Evolutionary conservation across 352 stramenopile genomes (phyloP).

Genomic region (Globisporangium cystogenes): DNA sequence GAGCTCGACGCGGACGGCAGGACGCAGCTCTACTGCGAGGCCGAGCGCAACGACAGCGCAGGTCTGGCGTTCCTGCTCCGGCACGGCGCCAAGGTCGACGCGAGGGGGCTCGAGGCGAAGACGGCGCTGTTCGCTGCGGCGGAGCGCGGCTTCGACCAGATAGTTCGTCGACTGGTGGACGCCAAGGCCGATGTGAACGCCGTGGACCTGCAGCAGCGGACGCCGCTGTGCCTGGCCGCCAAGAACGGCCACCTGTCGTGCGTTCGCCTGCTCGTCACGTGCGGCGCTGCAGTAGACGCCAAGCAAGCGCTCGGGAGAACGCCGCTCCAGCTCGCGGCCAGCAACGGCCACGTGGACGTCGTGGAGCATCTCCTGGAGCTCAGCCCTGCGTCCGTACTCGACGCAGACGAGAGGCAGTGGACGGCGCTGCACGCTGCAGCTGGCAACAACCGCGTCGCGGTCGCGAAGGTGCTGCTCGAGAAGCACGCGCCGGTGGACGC

Average conservation of each 20-base stretch:
- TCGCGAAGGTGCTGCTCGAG: conserved; percentile 1
- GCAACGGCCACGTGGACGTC: conserved; percentile 3
- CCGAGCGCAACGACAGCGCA: not conserved
- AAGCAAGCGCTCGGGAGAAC: conserved; percentile 1
- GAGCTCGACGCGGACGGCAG: not conserved
- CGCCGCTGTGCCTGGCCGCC: conserved; percentile 1
- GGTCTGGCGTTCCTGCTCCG: not conserved
- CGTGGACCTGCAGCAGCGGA: not conserved
- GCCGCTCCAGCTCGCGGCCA: conserved; percentile 4
- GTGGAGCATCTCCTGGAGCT: conserved; percentile 2
- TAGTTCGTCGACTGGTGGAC: not conserved
- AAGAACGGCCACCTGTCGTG: conserved; percentile 3
- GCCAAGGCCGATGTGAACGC: not conserved
- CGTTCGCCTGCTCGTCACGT: not conserved
- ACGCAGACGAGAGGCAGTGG: conserved; percentile 3
- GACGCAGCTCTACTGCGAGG: not conserved
- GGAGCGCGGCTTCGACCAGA: not conserved
- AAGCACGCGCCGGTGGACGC: not conserved
- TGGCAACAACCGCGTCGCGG: not conserved
- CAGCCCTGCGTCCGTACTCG: not conserved
- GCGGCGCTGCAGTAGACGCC: not conserved
- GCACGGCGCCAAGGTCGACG: not conserved
- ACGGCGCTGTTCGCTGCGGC: conserved; percentile 5
- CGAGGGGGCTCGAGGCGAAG: not conserved
- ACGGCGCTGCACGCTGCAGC: conserved; percentile 2